These are phyloP conservation scores for Neonectria ditissima DNA, from an alignment of 2,329 filamentous ascomycete species.

Conservation along the genomic window DNA sequence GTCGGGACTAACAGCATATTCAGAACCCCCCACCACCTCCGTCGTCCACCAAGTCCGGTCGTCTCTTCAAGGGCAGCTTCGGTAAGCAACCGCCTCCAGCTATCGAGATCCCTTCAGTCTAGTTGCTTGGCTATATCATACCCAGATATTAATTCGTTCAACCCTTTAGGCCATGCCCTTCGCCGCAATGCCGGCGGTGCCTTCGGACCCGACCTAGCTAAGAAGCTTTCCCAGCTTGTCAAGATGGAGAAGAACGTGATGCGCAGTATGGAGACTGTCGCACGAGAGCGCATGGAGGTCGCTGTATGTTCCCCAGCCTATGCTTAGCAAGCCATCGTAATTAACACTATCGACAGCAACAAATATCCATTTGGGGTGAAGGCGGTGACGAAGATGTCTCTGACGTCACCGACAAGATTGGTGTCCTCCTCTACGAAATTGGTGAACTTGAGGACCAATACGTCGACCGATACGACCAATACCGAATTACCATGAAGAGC, in stretches of 20 bases:
- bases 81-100: constrained; percentile 67
- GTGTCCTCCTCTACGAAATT: constrained; percentile 97
- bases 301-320: constrained; percentile 73
- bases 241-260: constrained; percentile 99
- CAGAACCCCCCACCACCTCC: constrained; percentile 94
- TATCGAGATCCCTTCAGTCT: neutral
- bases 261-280: constrained; percentile 96
- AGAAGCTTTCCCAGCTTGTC: constrained; percentile 97
- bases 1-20: constrained; percentile 24
- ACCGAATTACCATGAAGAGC: constrained; percentile 98
- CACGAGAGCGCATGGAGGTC: constrained; percentile 97
- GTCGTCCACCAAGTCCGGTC: constrained; percentile 89
- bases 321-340: neutral
- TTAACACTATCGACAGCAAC: constrained; percentile 73
- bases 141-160: constrained; percentile 22
- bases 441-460: constrained; percentile 98
- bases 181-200: constrained; percentile 80
- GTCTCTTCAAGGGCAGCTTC: constrained; percentile 87
- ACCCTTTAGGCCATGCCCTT: constrained; percentile 69
- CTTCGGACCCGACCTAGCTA: constrained; percentile 88
- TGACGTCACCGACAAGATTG: constrained; percentile 98
- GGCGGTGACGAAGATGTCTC: constrained; percentile 96
- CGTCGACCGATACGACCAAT: constrained; percentile 98
- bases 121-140: neutral
- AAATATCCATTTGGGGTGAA: constrained; percentile 98